Base-by-base conservation (phyloP, 306 rosid species). In the Sicyos edulis region DNA sequence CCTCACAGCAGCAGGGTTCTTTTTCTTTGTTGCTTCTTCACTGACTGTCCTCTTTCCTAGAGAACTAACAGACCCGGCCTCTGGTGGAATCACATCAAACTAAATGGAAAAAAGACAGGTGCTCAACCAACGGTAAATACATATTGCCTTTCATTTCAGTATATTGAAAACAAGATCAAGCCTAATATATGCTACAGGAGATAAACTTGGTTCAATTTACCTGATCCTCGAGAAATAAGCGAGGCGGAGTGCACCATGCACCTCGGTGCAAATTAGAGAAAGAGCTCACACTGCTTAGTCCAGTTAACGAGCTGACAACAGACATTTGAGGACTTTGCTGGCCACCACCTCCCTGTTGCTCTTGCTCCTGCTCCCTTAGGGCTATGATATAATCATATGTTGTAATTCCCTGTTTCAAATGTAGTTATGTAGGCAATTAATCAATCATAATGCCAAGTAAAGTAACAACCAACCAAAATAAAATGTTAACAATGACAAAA, bases 241-340 rank as follows among this genome's bases (percentile, higher is more conserved):
- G 97, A 0, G 99, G 99, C 0, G 99, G 99, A 4, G 99, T 93
- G 82, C 99, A 93, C 99, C 99, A 93, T 8, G 93, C 95, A 26
- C 93, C 96, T 0, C 97, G 92, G 54, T 85, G 96, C 82, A 93
- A 89, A 17, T 86, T 89, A 64, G 90, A 78, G 59, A 93, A 91
- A 69, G 99, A 93, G 88, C 99, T 91, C 52, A 97, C 92, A 73
- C 99, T 93, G 85, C 99, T 93, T 78, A 93, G 74, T 76, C 96
- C 99, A 57, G 99, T 91, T 53, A 93, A 88, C 2, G 99, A 93
- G 83, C 99, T 93, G 74, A 87, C 99, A 51, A 89, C 90, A 10
- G 99, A 93, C 99, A 93, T 91, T 81, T 88, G 99, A 21, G 96
- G 92, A 83, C 99, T 93, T 63, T 89, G 99, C 80, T 87, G 97